Conservation (phyloP, 441 rosid genomes). For the Populus hybrid region DNA sequence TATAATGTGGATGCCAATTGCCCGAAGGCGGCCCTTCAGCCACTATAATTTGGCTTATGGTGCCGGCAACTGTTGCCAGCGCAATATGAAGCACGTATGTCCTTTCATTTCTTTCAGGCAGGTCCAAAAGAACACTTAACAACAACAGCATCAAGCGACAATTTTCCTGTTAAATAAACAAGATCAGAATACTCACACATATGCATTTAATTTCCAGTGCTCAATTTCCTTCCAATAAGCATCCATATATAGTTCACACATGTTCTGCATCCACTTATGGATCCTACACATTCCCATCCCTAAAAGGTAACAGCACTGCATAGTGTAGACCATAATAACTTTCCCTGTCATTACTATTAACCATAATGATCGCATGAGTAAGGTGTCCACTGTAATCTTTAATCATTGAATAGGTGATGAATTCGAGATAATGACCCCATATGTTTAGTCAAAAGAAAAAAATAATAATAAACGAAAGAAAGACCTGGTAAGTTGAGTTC, state of each 20-base stretch:
- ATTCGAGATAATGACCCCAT: background rate
- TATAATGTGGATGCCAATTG: too few relatives aligned
- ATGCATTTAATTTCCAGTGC: background rate
- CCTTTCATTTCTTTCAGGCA: background rate
- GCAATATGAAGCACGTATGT: background rate
- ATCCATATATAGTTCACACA: background rate
- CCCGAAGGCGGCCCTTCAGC: background rate
- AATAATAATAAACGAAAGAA: background rate
- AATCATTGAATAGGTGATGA: background rate
- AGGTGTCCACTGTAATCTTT: background rate
- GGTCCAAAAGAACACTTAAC: background rate
- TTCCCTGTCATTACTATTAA: background rate
- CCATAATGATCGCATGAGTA: background rate
- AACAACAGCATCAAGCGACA: background rate
- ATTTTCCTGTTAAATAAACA: background rate
- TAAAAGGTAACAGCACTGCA: background rate
- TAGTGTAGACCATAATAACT: background rate
- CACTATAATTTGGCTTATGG: background rate
- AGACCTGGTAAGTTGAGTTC: background rate
- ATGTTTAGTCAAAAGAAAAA: background rate
- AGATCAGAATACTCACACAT: too few relatives aligned
- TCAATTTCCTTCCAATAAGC: background rate
- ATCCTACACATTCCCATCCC: background rate
- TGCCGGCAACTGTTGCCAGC: background rate
- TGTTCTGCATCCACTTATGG: background rate